Conservation (phyloP, 805 yeast species). For the Starmerella khaoyaiensis region DNA sequence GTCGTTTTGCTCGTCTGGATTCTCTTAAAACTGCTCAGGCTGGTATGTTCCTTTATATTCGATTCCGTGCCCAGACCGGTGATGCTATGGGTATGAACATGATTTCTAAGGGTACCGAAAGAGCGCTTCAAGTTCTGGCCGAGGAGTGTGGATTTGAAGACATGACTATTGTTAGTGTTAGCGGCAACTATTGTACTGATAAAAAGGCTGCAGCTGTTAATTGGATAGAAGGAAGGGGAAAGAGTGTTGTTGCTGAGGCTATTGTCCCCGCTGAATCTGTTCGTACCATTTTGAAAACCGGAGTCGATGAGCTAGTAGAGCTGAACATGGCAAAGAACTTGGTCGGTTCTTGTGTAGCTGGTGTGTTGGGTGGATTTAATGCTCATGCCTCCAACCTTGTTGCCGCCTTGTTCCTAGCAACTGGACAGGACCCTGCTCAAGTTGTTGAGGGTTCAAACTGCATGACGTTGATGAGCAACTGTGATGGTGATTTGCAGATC, state of each 20-base stretch:
- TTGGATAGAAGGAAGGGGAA: constrained; percentile 99
- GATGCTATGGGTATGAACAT: constrained; percentile 99
- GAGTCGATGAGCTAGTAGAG: constrained; percentile 83
- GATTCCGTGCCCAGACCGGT: constrained; percentile 98
- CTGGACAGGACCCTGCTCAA: constrained; percentile 99
- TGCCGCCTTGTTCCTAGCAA: constrained; percentile 85
- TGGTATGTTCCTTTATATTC: constrained; percentile 72
- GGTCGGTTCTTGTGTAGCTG: constrained; percentile 97
- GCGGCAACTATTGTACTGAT: constrained; percentile 96
- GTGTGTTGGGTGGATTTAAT: constrained; percentile 93
- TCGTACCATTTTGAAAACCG: constrained; percentile 70
- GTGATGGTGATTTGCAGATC: constrained; percentile 66
- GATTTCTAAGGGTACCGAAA: constrained; percentile 97
- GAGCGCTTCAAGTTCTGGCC: constrained; percentile 68
- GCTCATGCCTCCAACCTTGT: constrained; percentile 97
- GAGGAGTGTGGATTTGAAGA: constrained; percentile 86
- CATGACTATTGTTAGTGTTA: constrained; percentile 82
- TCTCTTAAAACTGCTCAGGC: constrained; percentile 88
- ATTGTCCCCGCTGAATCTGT: constrained; percentile 74
- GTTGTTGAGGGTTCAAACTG: constrained; percentile 96
- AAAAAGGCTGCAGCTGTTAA: constrained; percentile 96
- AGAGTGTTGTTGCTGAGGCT: constrained; percentile 94
- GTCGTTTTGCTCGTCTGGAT: constrained; percentile 91
- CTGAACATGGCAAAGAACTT: constrained; percentile 79
- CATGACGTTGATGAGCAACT: constrained; percentile 85